Conservation (phyloP, 495 filamentous ascomycete genomes). For the Polyplosphaeria fusca region DNA sequence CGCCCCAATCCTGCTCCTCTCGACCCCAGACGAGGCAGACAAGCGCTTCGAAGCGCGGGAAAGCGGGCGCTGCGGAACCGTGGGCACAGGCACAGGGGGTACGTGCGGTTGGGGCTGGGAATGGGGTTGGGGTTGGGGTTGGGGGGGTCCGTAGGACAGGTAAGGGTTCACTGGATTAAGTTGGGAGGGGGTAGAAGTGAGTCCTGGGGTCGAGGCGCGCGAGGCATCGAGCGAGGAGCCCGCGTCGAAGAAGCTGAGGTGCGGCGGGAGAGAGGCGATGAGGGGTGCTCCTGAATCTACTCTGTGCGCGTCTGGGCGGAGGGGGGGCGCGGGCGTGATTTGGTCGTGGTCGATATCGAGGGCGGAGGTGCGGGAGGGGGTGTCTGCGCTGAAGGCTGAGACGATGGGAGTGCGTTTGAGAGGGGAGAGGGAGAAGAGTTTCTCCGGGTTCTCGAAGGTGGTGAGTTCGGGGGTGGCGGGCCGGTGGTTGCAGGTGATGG, state of each 20-base stretch:
- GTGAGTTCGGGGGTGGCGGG: conserved; percentile 20
- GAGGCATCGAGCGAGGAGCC: neutral
- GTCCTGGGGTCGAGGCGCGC: neutral
- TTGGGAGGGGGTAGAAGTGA: neutral
- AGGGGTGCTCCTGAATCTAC: neutral
- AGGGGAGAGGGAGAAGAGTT: neutral
- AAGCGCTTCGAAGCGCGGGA: neutral
- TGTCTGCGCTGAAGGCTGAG: conserved; percentile 1
- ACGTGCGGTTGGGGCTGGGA: neutral
- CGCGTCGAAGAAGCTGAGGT: neutral
- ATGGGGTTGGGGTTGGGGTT: neutral
- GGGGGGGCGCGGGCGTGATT: neutral
- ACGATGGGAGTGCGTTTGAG: neutral
- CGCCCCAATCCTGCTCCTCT: conserved; percentile 6
- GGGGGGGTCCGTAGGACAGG: neutral
- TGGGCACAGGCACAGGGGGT: neutral
- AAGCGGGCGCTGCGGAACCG: neutral
- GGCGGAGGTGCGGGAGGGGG: neutral
- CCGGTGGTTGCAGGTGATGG: conserved; percentile 3
- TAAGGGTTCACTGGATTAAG: neutral
- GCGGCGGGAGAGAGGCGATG: neutral
- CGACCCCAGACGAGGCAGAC: neutral
- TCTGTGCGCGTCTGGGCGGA: neutral
- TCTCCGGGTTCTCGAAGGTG: conserved; percentile 24
- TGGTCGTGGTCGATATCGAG: neutral